Evolutionary conservation across 2,329 filamentous ascomycete species (phyloP).

Genomic region (Trichoderma sp.): DNA sequence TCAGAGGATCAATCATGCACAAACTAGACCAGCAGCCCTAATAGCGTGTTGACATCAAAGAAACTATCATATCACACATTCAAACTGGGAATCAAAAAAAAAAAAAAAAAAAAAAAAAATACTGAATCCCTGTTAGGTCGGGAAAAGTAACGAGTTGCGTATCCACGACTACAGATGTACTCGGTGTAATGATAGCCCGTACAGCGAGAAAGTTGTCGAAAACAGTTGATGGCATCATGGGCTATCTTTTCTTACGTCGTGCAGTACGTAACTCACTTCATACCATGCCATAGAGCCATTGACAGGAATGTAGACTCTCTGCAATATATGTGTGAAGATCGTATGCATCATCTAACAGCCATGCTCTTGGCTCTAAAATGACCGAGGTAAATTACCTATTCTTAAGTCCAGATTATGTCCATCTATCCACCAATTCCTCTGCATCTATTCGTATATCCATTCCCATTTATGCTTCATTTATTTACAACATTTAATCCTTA

Average conservation of each 20-base stretch:
- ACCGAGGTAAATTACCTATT: background rate
- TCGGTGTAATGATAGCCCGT: background rate
- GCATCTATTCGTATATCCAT: background rate
- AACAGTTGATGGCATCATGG: background rate
- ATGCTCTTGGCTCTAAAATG: background rate
- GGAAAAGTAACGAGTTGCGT: background rate
- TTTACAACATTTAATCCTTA: conserved; percentile 29
- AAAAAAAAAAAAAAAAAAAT: background rate
- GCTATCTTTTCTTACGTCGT: background rate
- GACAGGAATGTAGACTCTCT: background rate
- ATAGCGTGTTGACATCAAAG: too few relatives aligned
- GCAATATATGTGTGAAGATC: background rate
- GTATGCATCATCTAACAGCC: background rate
- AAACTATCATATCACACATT: too few relatives aligned
- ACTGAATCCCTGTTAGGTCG: background rate
- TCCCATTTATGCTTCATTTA: background rate
- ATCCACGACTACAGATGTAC: background rate
- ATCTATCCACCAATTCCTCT: background rate
- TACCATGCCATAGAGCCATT: background rate
- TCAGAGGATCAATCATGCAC: too few relatives aligned
- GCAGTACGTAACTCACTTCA: background rate
- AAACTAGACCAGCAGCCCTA: too few relatives aligned
- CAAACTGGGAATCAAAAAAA: background rate
- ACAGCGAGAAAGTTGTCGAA: background rate
- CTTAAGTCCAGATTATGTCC: background rate